Conservation (phyloP, 2,329 filamentous ascomycete species). For the Colletotrichum brevisporum region DNA sequence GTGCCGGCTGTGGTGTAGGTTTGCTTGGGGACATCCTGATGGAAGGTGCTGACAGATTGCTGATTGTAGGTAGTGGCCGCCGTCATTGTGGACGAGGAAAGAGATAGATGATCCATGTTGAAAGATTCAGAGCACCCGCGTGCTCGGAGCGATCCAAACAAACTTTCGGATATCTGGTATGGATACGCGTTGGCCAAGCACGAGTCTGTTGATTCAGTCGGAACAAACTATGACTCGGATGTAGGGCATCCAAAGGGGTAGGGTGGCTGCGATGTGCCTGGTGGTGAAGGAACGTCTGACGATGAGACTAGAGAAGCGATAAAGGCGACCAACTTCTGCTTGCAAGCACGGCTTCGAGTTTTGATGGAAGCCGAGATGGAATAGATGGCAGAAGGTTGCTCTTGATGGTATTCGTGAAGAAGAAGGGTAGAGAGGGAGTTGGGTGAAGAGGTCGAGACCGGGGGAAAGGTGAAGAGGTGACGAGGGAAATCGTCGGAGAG, state of each 20-base stretch:
- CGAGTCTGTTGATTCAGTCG: slow-evolving; percentile 30
- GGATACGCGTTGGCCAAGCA: slow-evolving; percentile 34
- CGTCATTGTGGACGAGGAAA: slow-evolving; percentile 39
- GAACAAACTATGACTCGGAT: slow-evolving; percentile 7
- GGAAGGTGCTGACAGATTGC: slow-evolving; percentile 37
- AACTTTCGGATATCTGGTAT: slow-evolving; percentile 25
- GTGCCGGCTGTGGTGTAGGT: slow-evolving; percentile 72
- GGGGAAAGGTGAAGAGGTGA: not conserved
- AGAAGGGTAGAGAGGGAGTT: not conserved
- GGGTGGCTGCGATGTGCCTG: not conserved
- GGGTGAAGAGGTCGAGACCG: not conserved
- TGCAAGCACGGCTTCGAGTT: slow-evolving; percentile 9
- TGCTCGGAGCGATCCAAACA: slow-evolving; percentile 23
- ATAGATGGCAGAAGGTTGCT: not conserved
- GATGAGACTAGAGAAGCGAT: slow-evolving; percentile 14
- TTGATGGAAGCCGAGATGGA: slow-evolving; percentile 15
- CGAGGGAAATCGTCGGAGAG: not conserved
- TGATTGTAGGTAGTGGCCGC: slow-evolving; percentile 23
- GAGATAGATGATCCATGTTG: slow-evolving; percentile 51
- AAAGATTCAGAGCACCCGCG: slow-evolving; percentile 28
- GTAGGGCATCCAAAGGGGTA: slow-evolving; percentile 22
- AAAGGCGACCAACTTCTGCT: not conserved
- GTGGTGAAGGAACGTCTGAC: slow-evolving; percentile 24
- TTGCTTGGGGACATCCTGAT: slow-evolving; percentile 46
- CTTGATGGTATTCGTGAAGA: slow-evolving; percentile 6